Percentiles rank a stretch among this genome's conserved stretches.
These are phyloP conservation scores for Huntiella decipiens DNA, from an alignment of 2,329 filamentous ascomycete genomes.

Conservation along the genomic window DNA sequence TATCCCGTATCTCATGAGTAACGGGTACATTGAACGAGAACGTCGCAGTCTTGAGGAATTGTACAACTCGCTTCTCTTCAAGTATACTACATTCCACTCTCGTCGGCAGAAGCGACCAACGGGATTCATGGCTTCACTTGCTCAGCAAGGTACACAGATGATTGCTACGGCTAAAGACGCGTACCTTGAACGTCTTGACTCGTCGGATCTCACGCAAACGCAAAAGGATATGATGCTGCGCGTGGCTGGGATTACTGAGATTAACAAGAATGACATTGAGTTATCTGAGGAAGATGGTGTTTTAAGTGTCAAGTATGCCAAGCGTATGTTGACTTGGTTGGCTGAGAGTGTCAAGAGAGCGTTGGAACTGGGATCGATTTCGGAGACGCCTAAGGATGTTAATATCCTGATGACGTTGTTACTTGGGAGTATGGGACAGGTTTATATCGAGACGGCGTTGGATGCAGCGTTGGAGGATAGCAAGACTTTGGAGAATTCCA, in stretches of 20 bases:
- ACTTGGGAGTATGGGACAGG: slow-evolving; percentile 71
- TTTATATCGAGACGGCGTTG: slow-evolving; percentile 49
- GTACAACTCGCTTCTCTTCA: slow-evolving; percentile 84
- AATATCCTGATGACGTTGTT: slow-evolving; percentile 67
- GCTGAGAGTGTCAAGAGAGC: slow-evolving; percentile 85
- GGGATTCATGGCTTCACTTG: slow-evolving; percentile 80
- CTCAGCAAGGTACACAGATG: slow-evolving; percentile 76
- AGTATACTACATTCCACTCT: slow-evolving; percentile 89
- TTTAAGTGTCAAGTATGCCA: slow-evolving; percentile 70
- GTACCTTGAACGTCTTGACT: slow-evolving; percentile 76
- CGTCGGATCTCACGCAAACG: slow-evolving; percentile 68
- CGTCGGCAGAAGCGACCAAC: slow-evolving; percentile 72
- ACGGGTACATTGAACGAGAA: slow-evolving; percentile 52
- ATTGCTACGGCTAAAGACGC: slow-evolving; percentile 76
- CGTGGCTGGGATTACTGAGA: slow-evolving; percentile 67
- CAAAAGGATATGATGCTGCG: slow-evolving; percentile 82
- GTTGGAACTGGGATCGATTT: slow-evolving; percentile 70
- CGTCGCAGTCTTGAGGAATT: slow-evolving; percentile 55
- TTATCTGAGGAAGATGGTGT: slow-evolving; percentile 78
- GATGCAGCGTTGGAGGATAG: slow-evolving; percentile 57
- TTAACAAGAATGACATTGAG: slow-evolving; percentile 68
- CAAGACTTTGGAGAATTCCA: slow-evolving; percentile 55
- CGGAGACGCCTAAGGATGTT: slow-evolving; percentile 87
- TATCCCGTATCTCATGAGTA: slow-evolving; percentile 48
- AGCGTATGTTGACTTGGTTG: slow-evolving; percentile 94